A percentile compares a stretch with the other conserved stretches of the same genome.
Conservation (phyloP, 306 rosid species). For the Vigna radiata region DNA sequence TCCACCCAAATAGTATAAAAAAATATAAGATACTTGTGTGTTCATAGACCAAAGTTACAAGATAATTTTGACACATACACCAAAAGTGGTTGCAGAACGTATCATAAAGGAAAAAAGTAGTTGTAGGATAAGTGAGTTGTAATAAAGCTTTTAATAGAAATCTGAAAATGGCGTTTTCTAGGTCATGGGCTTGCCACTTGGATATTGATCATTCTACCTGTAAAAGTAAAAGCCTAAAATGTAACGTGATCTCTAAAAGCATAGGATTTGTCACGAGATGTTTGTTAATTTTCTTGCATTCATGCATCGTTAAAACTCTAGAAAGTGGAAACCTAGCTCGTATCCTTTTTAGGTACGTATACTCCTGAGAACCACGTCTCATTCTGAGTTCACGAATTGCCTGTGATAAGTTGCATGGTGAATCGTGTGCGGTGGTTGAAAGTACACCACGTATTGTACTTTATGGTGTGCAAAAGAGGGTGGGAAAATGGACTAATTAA, state of each 20-base stretch:
- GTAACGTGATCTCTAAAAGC: slow-evolving; percentile 54
- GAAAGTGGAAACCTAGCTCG: slow-evolving; percentile 1
- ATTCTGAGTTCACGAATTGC: slow-evolving; percentile 49
- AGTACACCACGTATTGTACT: slow-evolving; percentile 42
- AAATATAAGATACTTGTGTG: slow-evolving; percentile 36
- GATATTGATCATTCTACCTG: slow-evolving; percentile 48
- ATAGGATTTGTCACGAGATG: slow-evolving; percentile 51
- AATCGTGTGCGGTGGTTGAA: slow-evolving; percentile 28
- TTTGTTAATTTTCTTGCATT: slow-evolving; percentile 35
- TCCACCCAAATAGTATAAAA: slow-evolving; percentile 16
- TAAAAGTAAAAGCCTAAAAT: slow-evolving; percentile 51
- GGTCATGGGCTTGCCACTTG: slow-evolving; percentile 47
- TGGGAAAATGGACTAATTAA: neutral
- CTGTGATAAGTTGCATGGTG: slow-evolving; percentile 42
- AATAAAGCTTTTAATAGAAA: slow-evolving; percentile 35
- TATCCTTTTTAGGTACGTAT: slow-evolving; percentile 43
- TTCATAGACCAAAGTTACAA: slow-evolving; percentile 33
- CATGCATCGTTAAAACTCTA: slow-evolving; percentile 24
- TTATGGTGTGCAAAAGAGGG: slow-evolving; percentile 17
- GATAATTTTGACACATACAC: slow-evolving; percentile 38
- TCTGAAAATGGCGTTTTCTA: slow-evolving; percentile 41
- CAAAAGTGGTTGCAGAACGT: slow-evolving; percentile 34
- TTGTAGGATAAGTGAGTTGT: slow-evolving; percentile 38
- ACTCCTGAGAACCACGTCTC: slow-evolving; percentile 31
- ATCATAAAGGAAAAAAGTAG: slow-evolving; percentile 35